These are phyloP conservation scores for Myriosclerotinia duriaeana DNA, from an alignment of 2,329 filamentous ascomycete species.

Conservation along the genomic window DNA sequence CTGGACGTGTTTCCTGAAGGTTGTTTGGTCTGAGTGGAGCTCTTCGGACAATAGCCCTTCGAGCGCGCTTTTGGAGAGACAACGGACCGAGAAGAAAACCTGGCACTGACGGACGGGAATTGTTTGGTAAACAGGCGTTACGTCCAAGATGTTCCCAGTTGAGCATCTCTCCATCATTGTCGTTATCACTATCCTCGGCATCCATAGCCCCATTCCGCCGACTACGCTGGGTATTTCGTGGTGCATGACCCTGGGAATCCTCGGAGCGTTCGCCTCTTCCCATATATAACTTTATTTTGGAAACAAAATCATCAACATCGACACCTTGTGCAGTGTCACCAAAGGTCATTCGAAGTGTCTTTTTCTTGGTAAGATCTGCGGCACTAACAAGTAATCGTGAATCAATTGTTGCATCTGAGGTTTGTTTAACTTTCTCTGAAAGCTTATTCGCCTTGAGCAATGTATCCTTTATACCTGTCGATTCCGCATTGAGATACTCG, in stretches of 20 bases:
- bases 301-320: slow-evolving; percentile 88
- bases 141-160: slow-evolving; percentile 85
- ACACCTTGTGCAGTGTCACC: slow-evolving; percentile 73
- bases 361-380: slow-evolving; percentile 77
- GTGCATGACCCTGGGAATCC: slow-evolving; percentile 49
- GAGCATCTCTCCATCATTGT: slow-evolving; percentile 71
- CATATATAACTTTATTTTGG: slow-evolving; percentile 89
- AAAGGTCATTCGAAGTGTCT: slow-evolving; percentile 70
- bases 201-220: slow-evolving; percentile 41
- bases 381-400: slow-evolving; percentile 80
- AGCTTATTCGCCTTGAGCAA: slow-evolving; percentile 65
- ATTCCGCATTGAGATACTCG: slow-evolving; percentile 67
- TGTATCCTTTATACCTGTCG: slow-evolving; percentile 62
- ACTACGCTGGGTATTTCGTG: slow-evolving; percentile 44
- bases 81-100: slow-evolving; percentile 87
- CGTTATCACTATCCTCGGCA: slow-evolving; percentile 61
- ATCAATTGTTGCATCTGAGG: slow-evolving; percentile 86
- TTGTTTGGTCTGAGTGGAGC: slow-evolving; percentile 66
- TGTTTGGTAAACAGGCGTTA: slow-evolving; percentile 71
- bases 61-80: slow-evolving; percentile 80
- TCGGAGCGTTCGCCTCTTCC: slow-evolving; percentile 56
- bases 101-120: slow-evolving; percentile 71
- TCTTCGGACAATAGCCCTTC: slow-evolving; percentile 68
- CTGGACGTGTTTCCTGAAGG: slow-evolving; percentile 69
- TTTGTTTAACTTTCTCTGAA: slow-evolving; percentile 74